Conservation (phyloP, 805 yeast species). For the Ogataea corticis region DNA sequence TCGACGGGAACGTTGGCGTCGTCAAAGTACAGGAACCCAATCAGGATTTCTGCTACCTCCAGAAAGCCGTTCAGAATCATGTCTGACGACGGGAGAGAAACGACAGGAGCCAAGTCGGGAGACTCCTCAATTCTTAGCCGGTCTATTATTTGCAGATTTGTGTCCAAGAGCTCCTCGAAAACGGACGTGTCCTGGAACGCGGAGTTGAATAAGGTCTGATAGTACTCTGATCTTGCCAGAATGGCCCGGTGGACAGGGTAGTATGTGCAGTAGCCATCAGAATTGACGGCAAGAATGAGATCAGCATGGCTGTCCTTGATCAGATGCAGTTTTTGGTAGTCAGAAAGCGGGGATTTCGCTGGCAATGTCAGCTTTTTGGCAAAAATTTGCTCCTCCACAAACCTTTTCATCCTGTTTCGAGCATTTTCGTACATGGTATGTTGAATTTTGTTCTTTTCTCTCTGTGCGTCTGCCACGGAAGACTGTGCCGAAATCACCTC, state of each 20-base stretch:
- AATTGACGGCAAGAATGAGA: conserved; percentile 40
- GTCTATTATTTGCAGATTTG: conserved; percentile 23
- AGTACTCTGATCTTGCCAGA: conserved; percentile 61
- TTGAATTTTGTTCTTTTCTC: conserved; percentile 35
- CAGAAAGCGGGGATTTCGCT: conserved; percentile 14
- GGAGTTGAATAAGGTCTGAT: conserved; percentile 60
- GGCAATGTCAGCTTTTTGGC: conserved; percentile 13
- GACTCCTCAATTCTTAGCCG: conserved; percentile 7
- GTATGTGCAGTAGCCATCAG: conserved; percentile 29
- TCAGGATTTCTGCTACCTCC: conserved; percentile 41
- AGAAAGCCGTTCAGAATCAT: conserved; percentile 4
- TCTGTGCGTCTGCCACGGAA: conserved; percentile 27
- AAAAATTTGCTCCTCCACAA: conserved; percentile 31
- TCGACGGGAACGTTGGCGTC: conserved; percentile 50
- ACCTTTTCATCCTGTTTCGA: conserved; percentile 34
- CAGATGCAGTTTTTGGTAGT: conserved; percentile 27
- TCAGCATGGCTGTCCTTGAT: conserved; percentile 44
- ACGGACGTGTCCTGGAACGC: conserved; percentile 34
- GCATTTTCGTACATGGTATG: conserved; percentile 38
- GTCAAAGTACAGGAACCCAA: conserved; percentile 63
- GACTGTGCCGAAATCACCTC: conserved; percentile 24
- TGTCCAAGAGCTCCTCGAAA: conserved; percentile 17
- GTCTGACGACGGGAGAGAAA: conserved; percentile 22
- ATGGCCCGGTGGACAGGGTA: conserved; percentile 70
- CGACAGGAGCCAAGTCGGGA: conserved; percentile 23